Evolutionary conservation across 345 rosid species (phyloP).

Genomic region (Toxicodendron radicans): DNA sequence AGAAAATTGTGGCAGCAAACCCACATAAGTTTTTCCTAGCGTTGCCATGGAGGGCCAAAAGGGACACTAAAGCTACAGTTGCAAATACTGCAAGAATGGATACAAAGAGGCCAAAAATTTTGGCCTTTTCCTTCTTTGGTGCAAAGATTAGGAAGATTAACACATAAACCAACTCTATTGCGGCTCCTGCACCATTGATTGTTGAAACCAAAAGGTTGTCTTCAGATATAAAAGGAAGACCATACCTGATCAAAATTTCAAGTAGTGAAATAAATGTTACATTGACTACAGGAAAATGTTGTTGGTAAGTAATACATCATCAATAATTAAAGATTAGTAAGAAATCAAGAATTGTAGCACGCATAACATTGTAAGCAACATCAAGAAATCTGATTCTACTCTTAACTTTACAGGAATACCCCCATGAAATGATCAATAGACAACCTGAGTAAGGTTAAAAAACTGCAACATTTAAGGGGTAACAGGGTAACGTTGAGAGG

Average conservation of each 20-base stretch:
- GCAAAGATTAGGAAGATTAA: slow-evolving; percentile 62
- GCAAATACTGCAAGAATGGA: slow-evolving; percentile 58
- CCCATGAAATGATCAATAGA: not conserved
- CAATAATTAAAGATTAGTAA: not conserved
- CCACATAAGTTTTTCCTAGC: slow-evolving; percentile 82
- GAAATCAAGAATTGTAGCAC: not conserved
- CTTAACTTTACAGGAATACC: not conserved
- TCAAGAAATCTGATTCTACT: too few species aligned
- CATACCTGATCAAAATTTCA: slow-evolving; percentile 57
- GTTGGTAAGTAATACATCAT: too few species aligned
- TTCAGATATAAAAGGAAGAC: slow-evolving; percentile 84
- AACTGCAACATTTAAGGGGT: not conserved
- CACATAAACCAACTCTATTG: slow-evolving; percentile 67
- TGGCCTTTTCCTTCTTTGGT: slow-evolving; percentile 69
- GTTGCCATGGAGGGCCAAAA: slow-evolving; percentile 67
- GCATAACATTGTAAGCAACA: not conserved
- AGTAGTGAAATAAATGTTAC: not conserved
- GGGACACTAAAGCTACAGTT: slow-evolving; percentile 57
- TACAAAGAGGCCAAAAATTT: slow-evolving; percentile 59
- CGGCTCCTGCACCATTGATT: slow-evolving; percentile 80
- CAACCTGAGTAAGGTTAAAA: not conserved
- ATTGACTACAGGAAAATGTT: too few species aligned
- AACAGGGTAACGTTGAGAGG: not conserved
- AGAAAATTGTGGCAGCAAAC: slow-evolving; percentile 75
- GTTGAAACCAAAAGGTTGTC: slow-evolving; percentile 77